Base-by-base conservation (phyloP, 2,329 filamentous ascomycete species). In the Ceratocystis huliohia region DNA sequence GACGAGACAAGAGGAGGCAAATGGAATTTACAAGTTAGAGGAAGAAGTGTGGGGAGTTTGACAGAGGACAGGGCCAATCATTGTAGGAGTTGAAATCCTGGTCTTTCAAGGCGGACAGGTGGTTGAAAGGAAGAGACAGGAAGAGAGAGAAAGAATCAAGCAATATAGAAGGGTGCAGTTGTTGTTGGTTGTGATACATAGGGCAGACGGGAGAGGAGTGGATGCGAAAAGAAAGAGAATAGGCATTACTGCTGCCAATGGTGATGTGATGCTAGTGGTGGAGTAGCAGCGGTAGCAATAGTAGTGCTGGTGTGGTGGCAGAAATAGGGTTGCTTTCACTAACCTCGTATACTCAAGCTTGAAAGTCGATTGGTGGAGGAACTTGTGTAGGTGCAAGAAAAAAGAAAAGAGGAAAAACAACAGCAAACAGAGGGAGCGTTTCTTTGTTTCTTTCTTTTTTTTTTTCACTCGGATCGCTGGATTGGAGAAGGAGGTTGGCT, bases 21-120 rank as follows among this genome's bases (percentile, higher is more conserved):
- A 57, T 30, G 25, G 53, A 57, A 57, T 57, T 57, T 30, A 57
- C 25, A 30, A 53, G 48, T 53, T 53, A 25, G 33, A 59, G 53
- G 28, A 30, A 59, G 28, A 30, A 59, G 33, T 41, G 53, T 59
- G 53, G 53, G 22, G 53, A 59, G 53, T 59, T 59, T 59, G 28
- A 59, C 25, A n/a, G 28, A 30, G 25, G 17, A 30, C 33, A n/a
- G 53, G 53, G 28, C 53, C 53, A 59, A 59, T 59, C 53, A 59
- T 59, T 10, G n/a, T 30, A 33, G 53, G 28, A 25, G 10, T 17
- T 59, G 25, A 33, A 59, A 59, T 59, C 53, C 53, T 33, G n/a
- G 7, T 25, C 13, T 59, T 59, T 17, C 28, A 33, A 33, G 53
- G 46, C 46, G 22, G 46, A 20, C 46, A 50, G 25, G 48, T 53